Evolutionary conservation across 768 basidiomycete genomes (phyloP).

Genomic region (Pholiota molesta): DNA sequence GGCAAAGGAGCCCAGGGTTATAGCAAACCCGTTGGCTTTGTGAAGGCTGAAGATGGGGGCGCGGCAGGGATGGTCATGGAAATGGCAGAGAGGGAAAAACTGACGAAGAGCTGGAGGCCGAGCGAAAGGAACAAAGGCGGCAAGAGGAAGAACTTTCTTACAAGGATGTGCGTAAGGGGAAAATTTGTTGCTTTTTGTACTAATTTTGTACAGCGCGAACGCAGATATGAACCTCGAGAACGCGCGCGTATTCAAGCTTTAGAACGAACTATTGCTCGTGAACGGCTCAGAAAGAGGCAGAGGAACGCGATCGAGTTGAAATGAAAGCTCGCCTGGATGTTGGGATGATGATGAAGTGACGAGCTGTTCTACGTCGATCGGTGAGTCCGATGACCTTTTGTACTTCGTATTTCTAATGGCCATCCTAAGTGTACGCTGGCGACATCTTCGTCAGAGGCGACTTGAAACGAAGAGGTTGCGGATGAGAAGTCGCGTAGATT

Average conservation of each 20-base stretch:
- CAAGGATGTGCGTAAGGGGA: conserved; percentile 64
- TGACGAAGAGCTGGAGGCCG: conserved; percentile 87
- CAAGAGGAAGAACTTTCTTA: conserved; percentile 86
- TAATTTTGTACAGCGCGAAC: conserved; percentile 68
- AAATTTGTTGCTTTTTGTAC: not conserved
- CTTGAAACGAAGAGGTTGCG: conserved; percentile 80
- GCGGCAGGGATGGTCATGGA: conserved; percentile 32
- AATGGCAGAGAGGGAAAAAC: conserved; percentile 57
- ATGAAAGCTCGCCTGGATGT: conserved; percentile 82
- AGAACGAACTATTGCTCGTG: conserved; percentile 75
- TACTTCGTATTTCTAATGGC: not conserved
- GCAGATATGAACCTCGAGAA: conserved; percentile 92
- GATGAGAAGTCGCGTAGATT: conserved; percentile 82
- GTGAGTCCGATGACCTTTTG: conserved; percentile 41
- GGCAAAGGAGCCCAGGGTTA: conserved; percentile 78
- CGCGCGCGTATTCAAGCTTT: conserved; percentile 76
- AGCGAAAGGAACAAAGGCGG: conserved; percentile 73
- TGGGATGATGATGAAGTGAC: conserved; percentile 95
- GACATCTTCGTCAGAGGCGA: conserved; percentile 69
- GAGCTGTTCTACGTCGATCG: conserved; percentile 93
- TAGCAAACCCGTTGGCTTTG: conserved; percentile 81
- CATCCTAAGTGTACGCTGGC: conserved; percentile 71
- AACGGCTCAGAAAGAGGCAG: conserved; percentile 72
- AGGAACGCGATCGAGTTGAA: conserved; percentile 79
- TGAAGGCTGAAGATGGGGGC: conserved; percentile 59